Conservation (phyloP, 208 protist genomes). For the Trypanosoma vivax region DNA sequence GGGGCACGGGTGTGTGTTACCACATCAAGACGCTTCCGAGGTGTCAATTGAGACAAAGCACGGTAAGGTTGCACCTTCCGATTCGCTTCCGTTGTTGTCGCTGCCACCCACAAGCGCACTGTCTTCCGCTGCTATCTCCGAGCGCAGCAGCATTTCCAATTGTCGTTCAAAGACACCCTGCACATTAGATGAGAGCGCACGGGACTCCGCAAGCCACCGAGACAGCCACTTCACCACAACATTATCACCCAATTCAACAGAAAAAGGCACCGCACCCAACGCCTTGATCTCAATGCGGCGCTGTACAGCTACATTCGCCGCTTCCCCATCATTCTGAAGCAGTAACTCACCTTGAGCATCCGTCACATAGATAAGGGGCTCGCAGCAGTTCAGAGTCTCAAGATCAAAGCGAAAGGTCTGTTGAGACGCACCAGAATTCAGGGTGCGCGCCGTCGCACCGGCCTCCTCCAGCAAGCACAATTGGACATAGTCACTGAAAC, state of each 20-base stretch:
- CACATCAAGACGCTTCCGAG: background rate
- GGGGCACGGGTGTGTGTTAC: too few relatives aligned
- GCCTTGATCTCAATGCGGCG: slow-evolving; percentile 1
- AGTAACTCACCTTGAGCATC: slow-evolving; percentile 21
- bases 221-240: slow-evolving; percentile 13
- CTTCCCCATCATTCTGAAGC: background rate
- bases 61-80: background rate
- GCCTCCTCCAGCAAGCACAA: slow-evolving; percentile 15
- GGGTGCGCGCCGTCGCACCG: background rate
- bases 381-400: slow-evolving; percentile 5
- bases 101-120: background rate
- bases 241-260: background rate
- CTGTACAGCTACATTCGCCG: background rate
- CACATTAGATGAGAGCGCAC: background rate
- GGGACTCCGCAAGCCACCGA: slow-evolving; percentile 12
- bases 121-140: background rate
- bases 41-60: slow-evolving; percentile 10
- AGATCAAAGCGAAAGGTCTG: slow-evolving; percentile 8
- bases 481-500: slow-evolving; percentile 19
- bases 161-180: slow-evolving; percentile 16
- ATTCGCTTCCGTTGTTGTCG: background rate
- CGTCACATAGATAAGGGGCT: slow-evolving; percentile 13
- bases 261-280: background rate
- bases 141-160: slow-evolving; percentile 11
- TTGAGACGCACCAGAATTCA: background rate